Evolutionary conservation across 495 filamentous ascomycete genomes (phyloP), one percentile per base, ranked within the genome.

Genomic region (Hypoxylon lenormandii): DNA sequence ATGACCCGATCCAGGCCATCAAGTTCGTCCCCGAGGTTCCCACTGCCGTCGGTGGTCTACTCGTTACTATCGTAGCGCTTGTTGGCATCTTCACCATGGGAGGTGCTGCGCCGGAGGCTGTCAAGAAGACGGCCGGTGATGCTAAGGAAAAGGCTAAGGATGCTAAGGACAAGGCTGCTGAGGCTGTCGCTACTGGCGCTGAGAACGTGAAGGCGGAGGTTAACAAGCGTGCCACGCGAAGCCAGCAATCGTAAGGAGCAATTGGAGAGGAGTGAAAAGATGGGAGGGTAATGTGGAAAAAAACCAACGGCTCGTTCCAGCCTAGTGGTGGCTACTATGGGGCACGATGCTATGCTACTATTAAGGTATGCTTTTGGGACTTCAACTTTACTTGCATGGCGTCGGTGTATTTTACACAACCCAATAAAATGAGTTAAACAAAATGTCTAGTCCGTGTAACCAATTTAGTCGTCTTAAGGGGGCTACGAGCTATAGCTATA

Each of bases 1-100:
- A 87, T 65, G 90, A 98, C 78, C 96, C 96, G 42, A 67, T 99
- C 74, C 85, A 93, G 80, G 96, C 96, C 48, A 85, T 94, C 80
- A 93, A 94, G 83, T 91, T 91, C 67, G 89, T 96, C 52, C 96
- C 96, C 62, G 96, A 97, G 78, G 88, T 96, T 72, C 92, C 92
- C 65, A 93, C 89, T 77, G 90, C 88, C 70, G 78, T 96, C 73
- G 87, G 82, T 74, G 90, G 89, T 54, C 72, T 94, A 64, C 77
- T 88, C 50, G 78, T 90, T 55, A 88, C 90, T 48, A 76, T 96
- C 68, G 80, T 94, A 46, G 84, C 89, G 59, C 66, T 96, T 62
- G 74, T 94, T 52, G 80, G 90, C 51, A 84, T 88, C 58, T 65
- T 88, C 54, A 63, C 77, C 22, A 76, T 75, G 28, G 73, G 80